Conservation (phyloP, 2,329 filamentous ascomycete species). For the Arthroderma sp. region DNA sequence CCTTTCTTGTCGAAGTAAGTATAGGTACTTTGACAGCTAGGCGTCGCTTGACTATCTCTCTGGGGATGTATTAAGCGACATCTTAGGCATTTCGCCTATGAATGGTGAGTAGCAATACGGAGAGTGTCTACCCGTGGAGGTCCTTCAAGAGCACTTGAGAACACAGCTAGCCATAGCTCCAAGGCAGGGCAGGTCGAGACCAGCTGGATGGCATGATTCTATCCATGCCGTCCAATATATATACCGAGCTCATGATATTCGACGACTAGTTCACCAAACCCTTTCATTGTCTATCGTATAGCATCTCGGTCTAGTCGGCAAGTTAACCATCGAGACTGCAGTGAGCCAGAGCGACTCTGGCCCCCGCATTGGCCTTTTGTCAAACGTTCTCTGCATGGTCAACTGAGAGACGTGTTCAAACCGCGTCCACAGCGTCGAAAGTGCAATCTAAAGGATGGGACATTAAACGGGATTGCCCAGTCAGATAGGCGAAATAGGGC, state of each 20-base stretch:
- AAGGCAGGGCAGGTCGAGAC: neutral
- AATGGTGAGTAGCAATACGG: neutral
- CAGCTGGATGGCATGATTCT: neutral
- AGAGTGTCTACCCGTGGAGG: no score
- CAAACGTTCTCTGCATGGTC: no score
- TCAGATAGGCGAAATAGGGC: neutral
- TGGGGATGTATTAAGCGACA: neutral
- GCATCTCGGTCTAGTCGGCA: no score
- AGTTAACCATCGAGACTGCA: no score
- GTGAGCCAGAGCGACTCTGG: no score
- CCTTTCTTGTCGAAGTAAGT: neutral
- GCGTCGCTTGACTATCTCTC: neutral
- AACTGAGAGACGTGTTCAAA: no score
- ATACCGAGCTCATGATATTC: neutral
- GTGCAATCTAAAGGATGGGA: no score
- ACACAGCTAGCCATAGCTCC: neutral
- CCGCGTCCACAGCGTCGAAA: no score
- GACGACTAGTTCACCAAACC: neutral
- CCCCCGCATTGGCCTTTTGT: no score
- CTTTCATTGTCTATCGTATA: neutral
- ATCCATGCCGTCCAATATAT: neutral
- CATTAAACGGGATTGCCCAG: neutral
- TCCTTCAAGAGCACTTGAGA: neutral
- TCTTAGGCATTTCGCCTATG: neutral
- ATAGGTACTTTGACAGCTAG: neutral